Conservation (phyloP, 768 basidiomycete species). For the Phlebiopsis gigantea region DNA sequence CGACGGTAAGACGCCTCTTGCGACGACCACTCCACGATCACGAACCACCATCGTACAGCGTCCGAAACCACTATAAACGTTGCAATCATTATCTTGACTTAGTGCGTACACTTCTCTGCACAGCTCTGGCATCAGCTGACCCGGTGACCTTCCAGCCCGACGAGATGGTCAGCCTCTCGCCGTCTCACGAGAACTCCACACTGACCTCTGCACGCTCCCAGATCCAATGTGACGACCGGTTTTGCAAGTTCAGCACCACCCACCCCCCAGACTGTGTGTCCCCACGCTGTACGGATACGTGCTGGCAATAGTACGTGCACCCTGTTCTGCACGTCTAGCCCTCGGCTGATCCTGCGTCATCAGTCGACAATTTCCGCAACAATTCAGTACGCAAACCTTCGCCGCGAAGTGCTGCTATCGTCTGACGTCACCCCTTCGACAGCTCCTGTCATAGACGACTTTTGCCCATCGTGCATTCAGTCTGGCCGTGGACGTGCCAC, state of each 20-base stretch:
- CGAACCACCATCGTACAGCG: slow-evolving; percentile 36
- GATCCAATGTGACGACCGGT: slow-evolving; percentile 60
- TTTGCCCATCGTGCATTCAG: slow-evolving; percentile 24
- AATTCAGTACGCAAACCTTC: slow-evolving; percentile 46
- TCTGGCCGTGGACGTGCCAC: slow-evolving; percentile 18
- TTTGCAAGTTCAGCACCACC: slow-evolving; percentile 65
- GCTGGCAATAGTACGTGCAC: slow-evolving; percentile 71
- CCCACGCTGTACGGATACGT: slow-evolving; percentile 52
- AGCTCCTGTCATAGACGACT: slow-evolving; percentile 27
- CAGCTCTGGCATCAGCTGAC: slow-evolving; percentile 10
- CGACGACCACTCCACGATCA: slow-evolving; percentile 5
- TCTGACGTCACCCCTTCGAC: slow-evolving; percentile 1
- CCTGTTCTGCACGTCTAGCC: not conserved
- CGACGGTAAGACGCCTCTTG: slow-evolving; percentile 46
- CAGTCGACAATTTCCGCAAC: slow-evolving; percentile 69
- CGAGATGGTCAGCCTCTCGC: slow-evolving; percentile 41
- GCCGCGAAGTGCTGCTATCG: not conserved
- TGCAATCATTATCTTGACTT: slow-evolving; percentile 52
- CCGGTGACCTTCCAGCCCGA: slow-evolving; percentile 42
- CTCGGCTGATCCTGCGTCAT: slow-evolving; percentile 13
- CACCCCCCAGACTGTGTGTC: slow-evolving; percentile 56
- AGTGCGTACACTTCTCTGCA: slow-evolving; percentile 32
- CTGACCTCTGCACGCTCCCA: slow-evolving; percentile 28
- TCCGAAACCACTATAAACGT: slow-evolving; percentile 53
- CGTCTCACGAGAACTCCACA: slow-evolving; percentile 10